Evolutionary conservation across 23 red algal species (phyloP).

Genomic region (Chondrus crispus): DNA sequence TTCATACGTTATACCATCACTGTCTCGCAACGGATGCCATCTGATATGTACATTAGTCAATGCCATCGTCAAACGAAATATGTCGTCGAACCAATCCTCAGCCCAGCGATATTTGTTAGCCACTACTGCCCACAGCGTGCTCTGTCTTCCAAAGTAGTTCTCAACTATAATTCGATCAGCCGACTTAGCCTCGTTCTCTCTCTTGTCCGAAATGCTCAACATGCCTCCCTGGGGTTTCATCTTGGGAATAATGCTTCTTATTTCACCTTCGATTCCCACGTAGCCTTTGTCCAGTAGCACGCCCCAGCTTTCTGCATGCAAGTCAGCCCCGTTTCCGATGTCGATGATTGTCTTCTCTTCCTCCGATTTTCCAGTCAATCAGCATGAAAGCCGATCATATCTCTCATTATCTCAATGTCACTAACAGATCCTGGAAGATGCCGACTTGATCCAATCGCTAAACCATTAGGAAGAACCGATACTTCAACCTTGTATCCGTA

Average conservation of each 20-base stretch:
- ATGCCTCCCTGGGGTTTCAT: neutral
- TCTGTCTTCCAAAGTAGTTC: neutral
- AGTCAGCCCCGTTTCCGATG: neutral
- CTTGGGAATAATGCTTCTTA: neutral
- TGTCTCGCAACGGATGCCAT: too few species aligned
- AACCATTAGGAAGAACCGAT: too few species aligned
- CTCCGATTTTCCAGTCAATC: neutral
- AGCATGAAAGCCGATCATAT: too few species aligned
- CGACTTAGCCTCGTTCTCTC: neutral
- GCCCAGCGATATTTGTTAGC: too few species aligned
- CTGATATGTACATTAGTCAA: too few species aligned
- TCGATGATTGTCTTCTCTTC: neutral
- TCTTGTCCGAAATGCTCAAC: neutral
- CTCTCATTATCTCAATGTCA: too few species aligned
- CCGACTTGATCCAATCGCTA: too few species aligned
- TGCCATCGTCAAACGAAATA: too few species aligned
- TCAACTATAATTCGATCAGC: slow-evolving; percentile 17
- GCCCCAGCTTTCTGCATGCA: neutral
- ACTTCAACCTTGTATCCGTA: neutral
- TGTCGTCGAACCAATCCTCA: too few species aligned
- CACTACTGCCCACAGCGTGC: too few species aligned
- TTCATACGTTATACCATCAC: too few species aligned
- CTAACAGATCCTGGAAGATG: too few species aligned
- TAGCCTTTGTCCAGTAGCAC: slow-evolving; percentile 8
- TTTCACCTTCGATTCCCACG: neutral